Conservation (phyloP, 345 rosid species). For the Crucihimalaya himalaica region DNA sequence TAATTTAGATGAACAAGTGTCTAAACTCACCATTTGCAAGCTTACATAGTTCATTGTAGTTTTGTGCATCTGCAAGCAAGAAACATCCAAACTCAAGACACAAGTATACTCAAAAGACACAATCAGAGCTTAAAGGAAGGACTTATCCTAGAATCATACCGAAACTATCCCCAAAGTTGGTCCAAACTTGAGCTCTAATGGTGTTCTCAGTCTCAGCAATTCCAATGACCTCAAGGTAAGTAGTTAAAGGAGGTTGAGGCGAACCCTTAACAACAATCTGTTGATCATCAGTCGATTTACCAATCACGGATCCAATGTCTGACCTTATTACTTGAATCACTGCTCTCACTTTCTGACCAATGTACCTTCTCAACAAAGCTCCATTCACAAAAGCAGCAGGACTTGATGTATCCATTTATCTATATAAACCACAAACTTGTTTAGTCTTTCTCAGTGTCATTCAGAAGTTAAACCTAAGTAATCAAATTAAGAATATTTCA, state of each 20-base stretch:
- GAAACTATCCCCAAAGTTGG: slow-evolving; percentile 76
- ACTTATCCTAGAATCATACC: slow-evolving; percentile 46
- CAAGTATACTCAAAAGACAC: background rate
- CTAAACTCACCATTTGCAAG: slow-evolving; percentile 87
- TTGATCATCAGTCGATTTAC: slow-evolving; percentile 73
- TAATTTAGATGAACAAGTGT: slow-evolving; percentile 58
- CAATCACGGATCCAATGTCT: slow-evolving; percentile 57
- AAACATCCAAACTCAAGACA: background rate
- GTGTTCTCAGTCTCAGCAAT: slow-evolving; percentile 66
- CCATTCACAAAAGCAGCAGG: slow-evolving; percentile 92
- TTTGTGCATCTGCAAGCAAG: slow-evolving; percentile 58
- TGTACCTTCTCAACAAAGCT: slow-evolving; percentile 55
- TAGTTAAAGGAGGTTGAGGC: slow-evolving; percentile 52
- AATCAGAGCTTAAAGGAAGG: background rate
- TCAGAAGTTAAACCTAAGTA: background rate
- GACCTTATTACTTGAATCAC: slow-evolving; percentile 72
- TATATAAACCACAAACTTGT: background rate
- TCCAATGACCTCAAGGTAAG: slow-evolving; percentile 80
- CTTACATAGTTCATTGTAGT: slow-evolving; percentile 81
- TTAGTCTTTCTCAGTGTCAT: background rate
- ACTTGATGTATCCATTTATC: slow-evolving; percentile 76
- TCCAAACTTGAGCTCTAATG: slow-evolving; percentile 76
- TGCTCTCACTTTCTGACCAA: slow-evolving; percentile 73
- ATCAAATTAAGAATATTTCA: background rate
- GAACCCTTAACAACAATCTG: slow-evolving; percentile 70